Percentiles rank a stretch among this genome's conserved stretches.
Evolutionary conservation across 2,329 filamentous ascomycete species (phyloP).

Genomic region (Hymenoscyphus scutula): DNA sequence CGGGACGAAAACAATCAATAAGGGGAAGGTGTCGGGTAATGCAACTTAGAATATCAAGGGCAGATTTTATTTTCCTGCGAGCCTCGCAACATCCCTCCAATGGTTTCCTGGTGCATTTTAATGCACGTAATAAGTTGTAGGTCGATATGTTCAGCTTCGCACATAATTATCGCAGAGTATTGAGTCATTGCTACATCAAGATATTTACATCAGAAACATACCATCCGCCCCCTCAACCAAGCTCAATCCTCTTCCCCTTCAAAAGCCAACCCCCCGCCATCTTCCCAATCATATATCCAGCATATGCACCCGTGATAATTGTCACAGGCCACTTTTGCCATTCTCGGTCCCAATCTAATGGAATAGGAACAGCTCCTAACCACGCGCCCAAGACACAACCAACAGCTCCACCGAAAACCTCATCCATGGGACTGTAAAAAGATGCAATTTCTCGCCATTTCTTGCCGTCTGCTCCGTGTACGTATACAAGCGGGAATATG

Average conservation of each 20-base stretch:
- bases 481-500: conserved; percentile 79
- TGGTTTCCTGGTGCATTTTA: no score
- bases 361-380: conserved; percentile 92
- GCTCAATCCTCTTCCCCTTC: conserved; percentile 36
- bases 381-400: conserved; percentile 80
- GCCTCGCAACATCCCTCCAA: no score
- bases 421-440: conserved; percentile 70
- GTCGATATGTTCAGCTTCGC: no score
- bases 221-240: conserved; percentile 25
- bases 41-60: no score
- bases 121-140: no score
- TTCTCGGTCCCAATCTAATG: conserved; percentile 96
- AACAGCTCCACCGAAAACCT: conserved; percentile 77
- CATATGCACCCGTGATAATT: conserved; percentile 77
- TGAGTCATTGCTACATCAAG: no score
- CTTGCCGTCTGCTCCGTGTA: conserved; percentile 70
- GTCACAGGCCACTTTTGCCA: conserved; percentile 99
- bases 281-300: conserved; percentile 73
- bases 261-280: conserved; percentile 47
- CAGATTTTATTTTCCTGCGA: no score
- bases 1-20: no score
- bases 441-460: conserved; percentile 72
- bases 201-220: no score
- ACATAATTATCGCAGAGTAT: no score
- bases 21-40: no score